Evolutionary conservation across 2,329 filamentous ascomycete species (phyloP).

Genomic region (Orbilia oligospora): DNA sequence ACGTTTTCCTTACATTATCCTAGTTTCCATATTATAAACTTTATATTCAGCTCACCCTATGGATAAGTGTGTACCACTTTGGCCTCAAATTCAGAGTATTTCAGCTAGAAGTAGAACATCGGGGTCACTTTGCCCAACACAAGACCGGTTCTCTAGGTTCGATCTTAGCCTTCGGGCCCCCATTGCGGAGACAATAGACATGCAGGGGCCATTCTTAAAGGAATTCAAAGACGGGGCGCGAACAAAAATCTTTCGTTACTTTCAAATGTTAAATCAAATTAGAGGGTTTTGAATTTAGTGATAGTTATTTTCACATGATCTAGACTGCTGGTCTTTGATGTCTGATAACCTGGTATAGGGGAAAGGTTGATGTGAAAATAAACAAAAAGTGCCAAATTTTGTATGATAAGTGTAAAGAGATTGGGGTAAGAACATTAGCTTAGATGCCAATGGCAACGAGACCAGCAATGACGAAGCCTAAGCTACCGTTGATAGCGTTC

Average conservation of each 20-base stretch:
- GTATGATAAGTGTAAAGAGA: neutral
- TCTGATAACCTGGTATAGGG: neutral
- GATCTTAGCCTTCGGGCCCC: too few relatives aligned
- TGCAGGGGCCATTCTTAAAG: too few relatives aligned
- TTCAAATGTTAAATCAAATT: neutral
- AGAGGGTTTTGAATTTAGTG: neutral
- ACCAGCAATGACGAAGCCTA: constrained; percentile 12
- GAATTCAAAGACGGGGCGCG: too few relatives aligned
- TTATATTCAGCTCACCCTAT: neutral
- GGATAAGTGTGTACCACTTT: too few relatives aligned
- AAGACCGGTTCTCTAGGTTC: too few relatives aligned
- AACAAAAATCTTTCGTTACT: neutral
- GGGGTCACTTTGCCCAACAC: too few relatives aligned
- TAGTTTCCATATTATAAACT: neutral
- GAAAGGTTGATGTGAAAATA: too few relatives aligned
- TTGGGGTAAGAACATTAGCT: neutral
- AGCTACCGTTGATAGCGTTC: neutral
- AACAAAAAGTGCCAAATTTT: neutral
- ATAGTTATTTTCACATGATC: neutral
- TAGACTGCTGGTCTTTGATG: neutral
- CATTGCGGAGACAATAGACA: too few relatives aligned
- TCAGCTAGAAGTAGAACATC: too few relatives aligned
- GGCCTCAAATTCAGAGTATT: too few relatives aligned
- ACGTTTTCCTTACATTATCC: too few relatives aligned
- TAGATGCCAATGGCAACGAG: constrained; percentile 19